Base-by-base conservation (phyloP, 2,329 filamentous ascomycete genomes). In the Alternaria conjuncta region DNA sequence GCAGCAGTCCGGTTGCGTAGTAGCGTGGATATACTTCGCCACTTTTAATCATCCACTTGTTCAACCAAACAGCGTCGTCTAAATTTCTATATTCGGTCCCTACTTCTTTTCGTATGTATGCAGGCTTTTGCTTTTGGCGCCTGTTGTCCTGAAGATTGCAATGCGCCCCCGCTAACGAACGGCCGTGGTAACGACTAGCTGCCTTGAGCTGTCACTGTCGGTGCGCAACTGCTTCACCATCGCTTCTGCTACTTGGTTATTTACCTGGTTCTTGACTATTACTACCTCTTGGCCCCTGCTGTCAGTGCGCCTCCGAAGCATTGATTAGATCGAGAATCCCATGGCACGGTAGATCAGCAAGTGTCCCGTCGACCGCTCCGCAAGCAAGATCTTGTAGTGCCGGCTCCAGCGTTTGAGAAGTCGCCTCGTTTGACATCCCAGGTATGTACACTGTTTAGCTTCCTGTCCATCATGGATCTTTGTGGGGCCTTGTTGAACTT, bases 41-140 rank as follows among this genome's bases (percentile, higher is more conserved):
- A 78, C 77, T 78, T 78, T 79, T 79, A 74, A 78, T 78, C 73
- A 75, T 74, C 70, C 69, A 75, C 68, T 67, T 67, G 64, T 70
- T 66, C 72, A 76, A 71, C 75, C 76, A 78, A 71, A 77, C 71
- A 78, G 69, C 70, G 69, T 65, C 51, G 63, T 67, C 66, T 64
- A 74, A 73, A 75, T 74, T 70, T 76, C 69, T 71, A 67, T 71
- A 68, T 73, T 68, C 68, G 60, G 68, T 74, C 71, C 67, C 71
- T 74, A 69, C 71, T 73, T 71, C 68, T 71, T 71, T 74, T 75
- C 68, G 65, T 72, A 53, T 53, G 65, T 69, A 66, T 65, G 69
- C 74, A 66, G 55, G 50, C 65, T 68, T 41, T 75, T 77, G 74
- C 74, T 77, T 77, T 73, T 75, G 70, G 64, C 69, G 69, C 69